Evolutionary conservation across 257 asterid species (phyloP).

Genomic region (Gardenia jasminoides): DNA sequence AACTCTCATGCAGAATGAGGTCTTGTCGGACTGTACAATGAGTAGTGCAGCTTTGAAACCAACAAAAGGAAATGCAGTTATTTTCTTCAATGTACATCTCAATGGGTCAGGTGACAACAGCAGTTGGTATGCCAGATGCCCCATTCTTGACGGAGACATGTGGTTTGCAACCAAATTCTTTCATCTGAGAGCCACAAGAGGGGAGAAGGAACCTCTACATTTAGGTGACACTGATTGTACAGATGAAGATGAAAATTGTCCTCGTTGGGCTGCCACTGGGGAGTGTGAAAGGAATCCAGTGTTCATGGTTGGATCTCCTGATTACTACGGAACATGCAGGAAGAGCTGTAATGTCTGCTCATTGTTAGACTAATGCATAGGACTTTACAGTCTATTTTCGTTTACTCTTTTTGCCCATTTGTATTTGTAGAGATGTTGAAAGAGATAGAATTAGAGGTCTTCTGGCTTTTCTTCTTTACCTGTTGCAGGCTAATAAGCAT

Average conservation of each 20-base stretch:
- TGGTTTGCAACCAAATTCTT: constrained; percentile 70
- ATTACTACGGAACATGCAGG: constrained; percentile 85
- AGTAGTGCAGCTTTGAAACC: constrained; percentile 41
- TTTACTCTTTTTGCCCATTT: background rate
- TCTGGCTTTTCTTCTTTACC: background rate
- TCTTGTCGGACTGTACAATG: constrained; percentile 58
- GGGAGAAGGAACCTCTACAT: constrained; percentile 17
- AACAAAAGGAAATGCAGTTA: constrained; percentile 64
- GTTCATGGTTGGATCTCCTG: constrained; percentile 86
- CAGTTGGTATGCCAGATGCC: constrained; percentile 72
- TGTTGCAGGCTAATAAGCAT: background rate
- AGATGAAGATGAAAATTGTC: constrained; percentile 81
- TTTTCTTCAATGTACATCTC: constrained; percentile 66
- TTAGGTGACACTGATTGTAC: constrained; percentile 45
- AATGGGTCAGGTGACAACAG: constrained; percentile 61
- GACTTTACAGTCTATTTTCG: background rate
- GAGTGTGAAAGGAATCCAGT: constrained; percentile 76
- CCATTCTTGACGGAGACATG: constrained; percentile 59
- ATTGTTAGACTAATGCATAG: background rate
- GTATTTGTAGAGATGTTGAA: background rate
- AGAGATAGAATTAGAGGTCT: background rate
- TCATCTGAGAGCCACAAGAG: constrained; percentile 30
- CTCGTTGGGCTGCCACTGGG: constrained; percentile 79
- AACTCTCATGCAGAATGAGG: constrained; percentile 42
- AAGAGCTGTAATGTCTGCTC: constrained; percentile 81